Evolutionary conservation across 2,329 filamentous ascomycete genomes (phyloP).

Genomic region (Ascochyta pisi): DNA sequence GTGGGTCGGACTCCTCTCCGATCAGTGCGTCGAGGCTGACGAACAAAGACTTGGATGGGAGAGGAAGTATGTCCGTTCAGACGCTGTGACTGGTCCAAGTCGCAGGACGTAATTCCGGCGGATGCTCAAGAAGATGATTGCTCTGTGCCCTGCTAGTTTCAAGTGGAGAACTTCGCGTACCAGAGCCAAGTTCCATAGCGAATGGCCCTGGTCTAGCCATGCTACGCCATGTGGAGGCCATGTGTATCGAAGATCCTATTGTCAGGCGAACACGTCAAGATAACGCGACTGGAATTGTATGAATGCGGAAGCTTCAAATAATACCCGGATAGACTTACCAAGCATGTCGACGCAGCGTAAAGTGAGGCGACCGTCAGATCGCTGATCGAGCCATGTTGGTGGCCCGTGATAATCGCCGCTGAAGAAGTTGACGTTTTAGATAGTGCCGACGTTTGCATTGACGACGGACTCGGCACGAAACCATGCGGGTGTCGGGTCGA

Average conservation of each 20-base stretch:
- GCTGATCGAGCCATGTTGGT: background rate
- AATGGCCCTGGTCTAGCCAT: constrained; percentile 4
- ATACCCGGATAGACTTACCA: background rate
- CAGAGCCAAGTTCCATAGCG: constrained; percentile 1
- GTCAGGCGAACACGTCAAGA: background rate
- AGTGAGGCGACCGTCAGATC: background rate
- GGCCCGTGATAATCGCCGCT: background rate
- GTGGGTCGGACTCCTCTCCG: constrained; percentile 15
- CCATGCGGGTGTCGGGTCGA: constrained; percentile 16
- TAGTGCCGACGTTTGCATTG: constrained; percentile 4
- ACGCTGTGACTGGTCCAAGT: constrained; percentile 16
- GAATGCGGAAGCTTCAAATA: background rate
- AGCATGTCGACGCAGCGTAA: background rate
- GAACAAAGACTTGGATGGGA: constrained; percentile 9
- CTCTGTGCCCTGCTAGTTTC: constrained; percentile 3
- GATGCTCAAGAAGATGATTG: background rate
- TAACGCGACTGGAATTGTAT: constrained; percentile 3
- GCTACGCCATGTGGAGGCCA: constrained; percentile 11
- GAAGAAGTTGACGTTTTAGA: background rate
- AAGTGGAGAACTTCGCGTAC: constrained; percentile 1
- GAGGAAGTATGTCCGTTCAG: constrained; percentile 17
- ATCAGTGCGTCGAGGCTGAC: constrained; percentile 1
- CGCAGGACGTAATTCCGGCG: constrained; percentile 11
- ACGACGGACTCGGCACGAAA: constrained; percentile 19
- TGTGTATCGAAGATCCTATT: constrained; percentile 3